These are phyloP conservation scores for Viridothelium virens DNA, from an alignment of 495 filamentous ascomycete genomes.

Conservation along the genomic window DNA sequence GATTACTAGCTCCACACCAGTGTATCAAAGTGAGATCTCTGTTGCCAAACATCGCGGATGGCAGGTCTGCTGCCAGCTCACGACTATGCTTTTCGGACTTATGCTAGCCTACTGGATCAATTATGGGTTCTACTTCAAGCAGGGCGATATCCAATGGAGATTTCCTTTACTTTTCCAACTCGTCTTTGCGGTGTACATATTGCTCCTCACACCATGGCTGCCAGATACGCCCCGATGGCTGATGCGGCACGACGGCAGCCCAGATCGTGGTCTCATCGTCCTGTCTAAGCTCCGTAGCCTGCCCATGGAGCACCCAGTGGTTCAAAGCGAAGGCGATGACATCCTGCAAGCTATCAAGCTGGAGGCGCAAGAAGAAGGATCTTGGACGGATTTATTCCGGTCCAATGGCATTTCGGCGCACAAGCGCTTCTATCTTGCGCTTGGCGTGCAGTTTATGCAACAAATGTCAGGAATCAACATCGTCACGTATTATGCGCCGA, in stretches of 20 bases:
- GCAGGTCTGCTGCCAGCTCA: constrained; percentile 31
- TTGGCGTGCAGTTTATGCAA: constrained; percentile 43
- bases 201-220: constrained; percentile 27
- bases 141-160: constrained; percentile 11
- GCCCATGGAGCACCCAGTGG: constrained; percentile 2
- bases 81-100: constrained; percentile 30
- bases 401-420: constrained; percentile 26
- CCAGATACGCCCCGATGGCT: constrained; percentile 37
- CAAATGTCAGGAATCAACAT: constrained; percentile 43
- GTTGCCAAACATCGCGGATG: constrained; percentile 28
- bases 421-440: constrained; percentile 34
- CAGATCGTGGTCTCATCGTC: constrained; percentile 6
- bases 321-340: constrained; percentile 11
- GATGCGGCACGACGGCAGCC: constrained; percentile 23
- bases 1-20: constrained; percentile 31
- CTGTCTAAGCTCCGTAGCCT: constrained; percentile 7
- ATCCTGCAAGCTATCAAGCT: constrained; percentile 16
- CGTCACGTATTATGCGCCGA: constrained; percentile 38
- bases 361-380: constrained; percentile 23
- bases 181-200: constrained; percentile 26
- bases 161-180: constrained; percentile 16
- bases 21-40: constrained; percentile 34
- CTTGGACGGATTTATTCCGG: constrained; percentile 26
- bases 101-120: constrained; percentile 36
- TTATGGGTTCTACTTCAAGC: constrained; percentile 17